Base-by-base conservation (phyloP, 2,329 filamentous ascomycete species). In the Diplodia corticola region DNA sequence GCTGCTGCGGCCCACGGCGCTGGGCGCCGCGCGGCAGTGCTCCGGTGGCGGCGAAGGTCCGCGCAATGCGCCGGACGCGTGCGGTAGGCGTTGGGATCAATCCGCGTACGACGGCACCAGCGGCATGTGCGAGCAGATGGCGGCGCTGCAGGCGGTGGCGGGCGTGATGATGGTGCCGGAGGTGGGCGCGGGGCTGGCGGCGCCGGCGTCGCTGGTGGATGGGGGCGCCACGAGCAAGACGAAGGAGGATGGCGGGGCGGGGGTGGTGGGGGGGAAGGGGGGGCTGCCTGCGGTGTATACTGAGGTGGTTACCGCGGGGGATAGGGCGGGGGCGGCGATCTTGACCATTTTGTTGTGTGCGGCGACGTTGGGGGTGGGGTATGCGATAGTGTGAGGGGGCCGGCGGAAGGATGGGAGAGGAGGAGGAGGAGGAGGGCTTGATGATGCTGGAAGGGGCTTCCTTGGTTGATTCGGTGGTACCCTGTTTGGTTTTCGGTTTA, bases 81-180 rank as follows among this genome's bases (percentile, higher is more conserved):
- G 81, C 70, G 81, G 81, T 2, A 78, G 76, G 44, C 73, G 74
- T 9, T 83, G 81, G 81, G 76, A 72, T 61, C 74, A 71, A 17
- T 67, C 71, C 4, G 71, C 69, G 2, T 81, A 78, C 69, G 84
- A 86, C 70, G 78, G 81, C 22, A 76, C 74, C 0, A 73, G 74
- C 9, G 85, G 85, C 6, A 84, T 86, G 1, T 84, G 85, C 2
- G 82, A 87, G 72, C 82, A 86, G 74, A 85, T 88, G 83, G 81
- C 80, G 50, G 84, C 83, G 0, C 77, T 88, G 5, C 84, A 85
- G 67, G 80, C 84, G 59, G 77, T 88, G 54, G 78, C 84, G 76
- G 75, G 40, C 76, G 80, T 15, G 76, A 76, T 90, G 54, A 26
- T 66, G 6, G 40, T 5, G 5, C 15, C 17, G n/a, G 40, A 44